Evolutionary conservation across 129 eudicot genomes (phyloP).

Genomic region (Pittosporum tobira): DNA sequence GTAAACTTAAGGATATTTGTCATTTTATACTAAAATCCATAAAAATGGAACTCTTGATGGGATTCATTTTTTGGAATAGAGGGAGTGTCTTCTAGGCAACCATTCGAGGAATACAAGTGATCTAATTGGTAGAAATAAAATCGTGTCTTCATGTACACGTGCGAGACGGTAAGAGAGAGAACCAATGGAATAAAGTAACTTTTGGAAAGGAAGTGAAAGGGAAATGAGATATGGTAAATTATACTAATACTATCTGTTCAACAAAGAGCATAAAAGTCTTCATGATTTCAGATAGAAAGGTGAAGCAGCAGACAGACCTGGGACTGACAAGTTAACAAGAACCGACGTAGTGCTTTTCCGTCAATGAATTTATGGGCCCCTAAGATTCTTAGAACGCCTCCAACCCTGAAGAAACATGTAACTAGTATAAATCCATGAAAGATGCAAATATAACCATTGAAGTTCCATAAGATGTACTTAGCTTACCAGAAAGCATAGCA

Average conservation of each 20-base stretch:
- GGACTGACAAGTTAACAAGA: constrained; percentile 77
- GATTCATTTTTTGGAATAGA: no score
- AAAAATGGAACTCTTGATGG: no score
- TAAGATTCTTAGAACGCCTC: constrained; percentile 73
- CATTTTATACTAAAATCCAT: no score
- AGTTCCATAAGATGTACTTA: constrained; percentile 2
- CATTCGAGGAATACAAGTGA: neutral
- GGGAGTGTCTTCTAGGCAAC: neutral
- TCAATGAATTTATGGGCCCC: constrained; percentile 64
- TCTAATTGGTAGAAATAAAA: no score
- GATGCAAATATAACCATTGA: constrained; percentile 3
- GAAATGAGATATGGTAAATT: neutral
- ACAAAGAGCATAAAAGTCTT: neutral
- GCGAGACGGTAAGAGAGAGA: no score
- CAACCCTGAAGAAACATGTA: constrained; percentile 49
- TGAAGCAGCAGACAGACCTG: constrained; percentile 40
- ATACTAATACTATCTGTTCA: neutral
- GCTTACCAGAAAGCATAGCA: constrained; percentile 94
- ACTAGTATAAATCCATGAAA: neutral
- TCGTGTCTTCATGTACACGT: no score
- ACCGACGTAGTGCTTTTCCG: constrained; percentile 40
- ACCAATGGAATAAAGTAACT: no score
- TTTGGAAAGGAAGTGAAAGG: neutral
- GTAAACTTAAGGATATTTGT: no score
- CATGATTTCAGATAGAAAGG: neutral